Percentiles rank a stretch among this genome's conserved stretches.
phyloP scores from a whole-genome alignment of 306 rosid genomes.

The Prunus dulcis region DNA sequence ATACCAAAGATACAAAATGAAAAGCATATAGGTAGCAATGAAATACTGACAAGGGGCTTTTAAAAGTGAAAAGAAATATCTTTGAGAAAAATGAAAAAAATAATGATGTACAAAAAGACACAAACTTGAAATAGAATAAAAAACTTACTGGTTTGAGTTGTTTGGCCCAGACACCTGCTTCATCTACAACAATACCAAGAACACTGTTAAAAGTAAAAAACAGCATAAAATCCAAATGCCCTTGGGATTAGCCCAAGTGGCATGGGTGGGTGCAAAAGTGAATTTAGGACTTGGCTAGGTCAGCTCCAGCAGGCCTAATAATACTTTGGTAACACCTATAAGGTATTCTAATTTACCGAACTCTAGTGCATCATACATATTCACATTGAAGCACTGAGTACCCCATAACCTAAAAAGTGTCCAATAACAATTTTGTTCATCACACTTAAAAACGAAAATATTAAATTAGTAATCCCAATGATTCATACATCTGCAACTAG shows the following conservation, averaged over 20 bases:
- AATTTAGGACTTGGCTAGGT: too few relatives aligned
- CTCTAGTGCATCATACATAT: too few relatives aligned
- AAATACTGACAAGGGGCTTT: not conserved
- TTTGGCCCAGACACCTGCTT: not conserved
- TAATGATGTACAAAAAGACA: not conserved
- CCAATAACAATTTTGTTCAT: too few relatives aligned
- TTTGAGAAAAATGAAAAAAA: not conserved
- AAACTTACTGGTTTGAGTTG: conserved; percentile 11
- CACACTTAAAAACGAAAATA: too few relatives aligned
- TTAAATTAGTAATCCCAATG: too few relatives aligned
- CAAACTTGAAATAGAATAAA: not conserved
- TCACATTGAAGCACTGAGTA: too few relatives aligned
- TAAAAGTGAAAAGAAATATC: not conserved
- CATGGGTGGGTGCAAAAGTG: too few relatives aligned
- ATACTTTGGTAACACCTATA: too few relatives aligned
- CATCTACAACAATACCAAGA: conserved; percentile 8
- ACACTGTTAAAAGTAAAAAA: not conserved
- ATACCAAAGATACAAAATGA: not conserved
- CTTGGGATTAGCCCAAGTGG: not conserved
- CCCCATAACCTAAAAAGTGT: too few relatives aligned
- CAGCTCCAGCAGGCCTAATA: too few relatives aligned
- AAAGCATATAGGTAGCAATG: not conserved
- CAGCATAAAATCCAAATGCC: not conserved
- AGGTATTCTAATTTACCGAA: too few relatives aligned
- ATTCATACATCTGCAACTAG: too few relatives aligned